Conservation (phyloP, 345 rosid genomes). For the Bretschneidera sinensis region DNA sequence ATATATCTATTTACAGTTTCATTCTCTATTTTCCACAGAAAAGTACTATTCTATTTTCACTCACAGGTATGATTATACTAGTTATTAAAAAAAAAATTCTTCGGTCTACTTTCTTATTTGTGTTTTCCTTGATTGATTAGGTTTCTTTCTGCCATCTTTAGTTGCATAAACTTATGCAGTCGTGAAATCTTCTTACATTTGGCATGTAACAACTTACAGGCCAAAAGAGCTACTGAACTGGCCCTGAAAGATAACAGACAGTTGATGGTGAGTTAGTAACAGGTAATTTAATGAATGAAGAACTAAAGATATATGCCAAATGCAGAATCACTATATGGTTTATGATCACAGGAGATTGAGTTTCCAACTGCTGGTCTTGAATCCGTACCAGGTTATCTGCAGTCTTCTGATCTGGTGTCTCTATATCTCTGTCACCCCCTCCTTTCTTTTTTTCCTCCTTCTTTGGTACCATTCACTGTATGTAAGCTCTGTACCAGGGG, state of each 20-base stretch:
- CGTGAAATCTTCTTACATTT: constrained; percentile 11
- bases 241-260: constrained; percentile 60
- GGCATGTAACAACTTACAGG: constrained; percentile 37
- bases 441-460: neutral
- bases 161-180: neutral
- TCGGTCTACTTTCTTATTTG: neutral
- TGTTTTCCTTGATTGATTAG: neutral
- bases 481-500: constrained; percentile 40
- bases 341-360: constrained; percentile 78
- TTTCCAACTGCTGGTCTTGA: constrained; percentile 90
- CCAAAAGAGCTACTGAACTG: constrained; percentile 60
- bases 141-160: neutral
- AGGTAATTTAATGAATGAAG: constrained; percentile 10
- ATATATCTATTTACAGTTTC: no score
- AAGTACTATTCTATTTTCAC: no score
- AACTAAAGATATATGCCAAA: neutral
- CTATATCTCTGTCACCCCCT: neutral
- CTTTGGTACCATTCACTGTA: constrained; percentile 2
- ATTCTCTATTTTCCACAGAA: no score
- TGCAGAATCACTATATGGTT: constrained; percentile 11
- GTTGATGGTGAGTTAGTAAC: constrained; percentile 60
- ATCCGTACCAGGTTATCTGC: constrained; percentile 77
- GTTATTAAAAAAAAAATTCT: no score
- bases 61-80: no score
- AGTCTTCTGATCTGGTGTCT: neutral